phyloP scores from a whole-genome alignment of 2,329 filamentous ascomycete genomes.

The Fusarium metavorans region DNA sequence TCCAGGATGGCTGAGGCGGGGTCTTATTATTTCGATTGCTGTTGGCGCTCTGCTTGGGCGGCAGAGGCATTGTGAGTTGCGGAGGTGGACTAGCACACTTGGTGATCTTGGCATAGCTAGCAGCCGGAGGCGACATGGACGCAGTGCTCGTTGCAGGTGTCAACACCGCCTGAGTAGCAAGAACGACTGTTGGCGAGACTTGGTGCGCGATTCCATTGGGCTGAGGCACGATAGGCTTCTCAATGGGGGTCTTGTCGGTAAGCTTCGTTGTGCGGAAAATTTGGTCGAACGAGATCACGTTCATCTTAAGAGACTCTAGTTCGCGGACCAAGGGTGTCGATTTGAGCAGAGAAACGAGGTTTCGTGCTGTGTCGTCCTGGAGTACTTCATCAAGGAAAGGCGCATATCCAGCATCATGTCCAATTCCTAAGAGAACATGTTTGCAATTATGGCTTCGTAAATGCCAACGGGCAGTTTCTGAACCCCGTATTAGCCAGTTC shows the following conservation, averaged over 20 bases:
- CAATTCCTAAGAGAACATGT: constrained; percentile 71
- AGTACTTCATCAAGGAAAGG: constrained; percentile 69
- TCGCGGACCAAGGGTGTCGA: constrained; percentile 64
- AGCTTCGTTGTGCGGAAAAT: constrained; percentile 69
- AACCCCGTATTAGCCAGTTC: constrained; percentile 11
- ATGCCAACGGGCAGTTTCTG: constrained; percentile 68
- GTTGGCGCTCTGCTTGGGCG: constrained; percentile 46
- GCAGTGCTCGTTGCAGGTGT: constrained; percentile 43
- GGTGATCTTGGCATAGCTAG: constrained; percentile 53
- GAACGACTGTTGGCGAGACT: constrained; percentile 18
- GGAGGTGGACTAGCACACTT: constrained; percentile 57
- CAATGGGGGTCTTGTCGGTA: constrained; percentile 47
- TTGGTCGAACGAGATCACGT: constrained; percentile 58
- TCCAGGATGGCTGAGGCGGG: constrained; percentile 57
- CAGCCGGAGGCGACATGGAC: constrained; percentile 41
- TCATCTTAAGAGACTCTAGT: constrained; percentile 59
- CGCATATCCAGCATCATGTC: constrained; percentile 71
- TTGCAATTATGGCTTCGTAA: constrained; percentile 71
- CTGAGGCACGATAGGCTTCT: constrained; percentile 2
- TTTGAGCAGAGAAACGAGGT: constrained; percentile 66
- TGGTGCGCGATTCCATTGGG: constrained; percentile 9
- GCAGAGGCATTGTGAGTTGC: constrained; percentile 53
- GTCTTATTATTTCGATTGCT: constrained; percentile 28
- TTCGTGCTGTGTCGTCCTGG: constrained; percentile 55
- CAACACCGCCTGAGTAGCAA: constrained; percentile 29